These are phyloP conservation scores for Monosporascus sp. DNA, from an alignment of 2,329 filamentous ascomycete species.

Conservation along the genomic window DNA sequence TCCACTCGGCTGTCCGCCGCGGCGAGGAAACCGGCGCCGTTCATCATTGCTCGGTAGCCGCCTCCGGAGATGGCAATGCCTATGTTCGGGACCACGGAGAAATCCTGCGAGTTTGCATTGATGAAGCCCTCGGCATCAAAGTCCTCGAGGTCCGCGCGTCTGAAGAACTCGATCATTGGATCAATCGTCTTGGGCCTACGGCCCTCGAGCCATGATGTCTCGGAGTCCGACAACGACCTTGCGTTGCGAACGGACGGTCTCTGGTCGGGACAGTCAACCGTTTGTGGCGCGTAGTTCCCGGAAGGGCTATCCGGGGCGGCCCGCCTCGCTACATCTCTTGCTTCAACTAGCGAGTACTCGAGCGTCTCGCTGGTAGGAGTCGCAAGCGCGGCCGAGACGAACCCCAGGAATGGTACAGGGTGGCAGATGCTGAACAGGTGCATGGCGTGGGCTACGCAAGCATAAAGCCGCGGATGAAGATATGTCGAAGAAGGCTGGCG, in stretches of 20 bases:
- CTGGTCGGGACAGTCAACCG: conserved; percentile 63
- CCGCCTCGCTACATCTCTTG: conserved; percentile 24
- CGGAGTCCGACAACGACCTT: conserved; percentile 57
- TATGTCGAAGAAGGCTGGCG: too few species aligned
- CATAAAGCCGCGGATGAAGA: too few species aligned
- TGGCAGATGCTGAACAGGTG: too few species aligned
- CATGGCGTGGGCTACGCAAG: too few species aligned
- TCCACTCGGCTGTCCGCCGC: conserved; percentile 63
- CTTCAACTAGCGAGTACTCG: not conserved
- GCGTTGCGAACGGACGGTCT: conserved; percentile 65
- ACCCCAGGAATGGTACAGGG: not conserved
- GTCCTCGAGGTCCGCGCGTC: conserved; percentile 64
- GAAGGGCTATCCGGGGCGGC: conserved; percentile 30
- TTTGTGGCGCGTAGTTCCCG: conserved; percentile 66
- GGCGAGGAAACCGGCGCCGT: conserved; percentile 62
- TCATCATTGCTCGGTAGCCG: conserved; percentile 67
- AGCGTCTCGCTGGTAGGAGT: not conserved
- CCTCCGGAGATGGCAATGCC: conserved; percentile 66
- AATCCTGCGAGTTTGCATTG: conserved; percentile 59
- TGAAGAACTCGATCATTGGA: conserved; percentile 70
- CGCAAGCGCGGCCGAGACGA: not conserved
- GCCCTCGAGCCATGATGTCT: conserved; percentile 67
- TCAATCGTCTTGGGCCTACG: conserved; percentile 68
- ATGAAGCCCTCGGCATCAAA: conserved; percentile 62
- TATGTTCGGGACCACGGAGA: conserved; percentile 44